These are phyloP conservation scores for Backusella morwellensis DNA, from an alignment of 192 early-diverging fungal genomes.

Conservation along the genomic window DNA sequence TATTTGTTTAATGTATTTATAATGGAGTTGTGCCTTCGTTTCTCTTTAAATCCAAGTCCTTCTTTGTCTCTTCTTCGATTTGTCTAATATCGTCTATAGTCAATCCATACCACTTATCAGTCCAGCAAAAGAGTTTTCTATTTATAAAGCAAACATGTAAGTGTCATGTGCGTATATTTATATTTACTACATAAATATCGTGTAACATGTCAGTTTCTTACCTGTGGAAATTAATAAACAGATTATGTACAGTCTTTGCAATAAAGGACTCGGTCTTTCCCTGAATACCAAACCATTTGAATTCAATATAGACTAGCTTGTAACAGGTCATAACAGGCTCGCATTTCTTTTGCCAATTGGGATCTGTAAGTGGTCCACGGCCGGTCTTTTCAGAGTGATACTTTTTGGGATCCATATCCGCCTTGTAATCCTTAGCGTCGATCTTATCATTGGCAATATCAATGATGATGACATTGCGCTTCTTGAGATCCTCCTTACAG, in stretches of 20 bases:
- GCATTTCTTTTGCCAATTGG: conserved; percentile 59
- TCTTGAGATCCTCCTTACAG: conserved; percentile 43
- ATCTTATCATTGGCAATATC: conserved; percentile 68
- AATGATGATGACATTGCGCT: conserved; percentile 63
- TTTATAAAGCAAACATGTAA: background rate
- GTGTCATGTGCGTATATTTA: background rate
- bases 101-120: conserved; percentile 77
- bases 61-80: conserved; percentile 65
- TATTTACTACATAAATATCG: background rate
- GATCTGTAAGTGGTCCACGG: conserved; percentile 61
- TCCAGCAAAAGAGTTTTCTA: conserved; percentile 72
- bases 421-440: conserved; percentile 50
- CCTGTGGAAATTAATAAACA: conserved; percentile 71
- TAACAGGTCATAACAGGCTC: conserved; percentile 83
- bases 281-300: conserved; percentile 74
- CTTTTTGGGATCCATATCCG: conserved; percentile 63
- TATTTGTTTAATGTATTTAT: conserved; percentile 11
- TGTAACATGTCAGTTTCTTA: conserved; percentile 12
- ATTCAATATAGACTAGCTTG: conserved; percentile 76
- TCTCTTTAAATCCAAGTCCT: conserved; percentile 51
- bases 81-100: conserved; percentile 67
- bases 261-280: conserved; percentile 65
- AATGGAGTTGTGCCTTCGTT: background rate
- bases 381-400: conserved; percentile 64
- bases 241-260: conserved; percentile 50